Percentiles rank a stretch among this genome's conserved stretches.
phyloP scores from a whole-genome alignment of 345 rosid genomes.

The Salix purpurea region DNA sequence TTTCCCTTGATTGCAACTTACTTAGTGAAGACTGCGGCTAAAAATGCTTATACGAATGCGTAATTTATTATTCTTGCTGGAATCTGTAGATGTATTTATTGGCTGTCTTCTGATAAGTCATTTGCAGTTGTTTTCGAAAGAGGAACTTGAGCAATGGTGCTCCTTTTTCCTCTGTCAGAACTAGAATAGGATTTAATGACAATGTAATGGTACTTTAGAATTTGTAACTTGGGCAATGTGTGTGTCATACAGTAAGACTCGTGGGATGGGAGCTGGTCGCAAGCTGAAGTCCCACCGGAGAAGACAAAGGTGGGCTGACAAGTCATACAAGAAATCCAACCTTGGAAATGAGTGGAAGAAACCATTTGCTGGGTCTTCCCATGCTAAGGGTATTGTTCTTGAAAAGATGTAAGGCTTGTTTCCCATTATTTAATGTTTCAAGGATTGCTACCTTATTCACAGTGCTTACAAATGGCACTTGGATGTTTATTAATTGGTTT shows the following conservation, averaged over 20 bases:
- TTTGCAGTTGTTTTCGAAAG: not conserved
- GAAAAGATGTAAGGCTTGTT: conserved; percentile 49
- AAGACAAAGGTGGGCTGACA: conserved; percentile 91
- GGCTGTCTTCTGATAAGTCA: not conserved
- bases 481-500: conserved; percentile 9
- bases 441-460: not conserved
- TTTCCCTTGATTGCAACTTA: not conserved
- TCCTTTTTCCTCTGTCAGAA: not conserved
- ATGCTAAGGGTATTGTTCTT: conserved; percentile 64
- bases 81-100: not conserved
- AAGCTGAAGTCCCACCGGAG: conserved; percentile 76
- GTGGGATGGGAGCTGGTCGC: conserved; percentile 78
- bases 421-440: not conserved
- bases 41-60: not conserved
- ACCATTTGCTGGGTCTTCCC: conserved; percentile 70
- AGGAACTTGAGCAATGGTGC: not conserved
- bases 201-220: not conserved
- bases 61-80: not conserved
- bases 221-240: not conserved
- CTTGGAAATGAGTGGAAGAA: conserved; percentile 93
- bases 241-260: conserved; percentile 45
- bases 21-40: not conserved
- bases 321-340: conserved; percentile 76
- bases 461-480: not conserved
- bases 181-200: not conserved